Conservation (phyloP, 768 basidiomycete species). For the Phylloporus sp. region DNA sequence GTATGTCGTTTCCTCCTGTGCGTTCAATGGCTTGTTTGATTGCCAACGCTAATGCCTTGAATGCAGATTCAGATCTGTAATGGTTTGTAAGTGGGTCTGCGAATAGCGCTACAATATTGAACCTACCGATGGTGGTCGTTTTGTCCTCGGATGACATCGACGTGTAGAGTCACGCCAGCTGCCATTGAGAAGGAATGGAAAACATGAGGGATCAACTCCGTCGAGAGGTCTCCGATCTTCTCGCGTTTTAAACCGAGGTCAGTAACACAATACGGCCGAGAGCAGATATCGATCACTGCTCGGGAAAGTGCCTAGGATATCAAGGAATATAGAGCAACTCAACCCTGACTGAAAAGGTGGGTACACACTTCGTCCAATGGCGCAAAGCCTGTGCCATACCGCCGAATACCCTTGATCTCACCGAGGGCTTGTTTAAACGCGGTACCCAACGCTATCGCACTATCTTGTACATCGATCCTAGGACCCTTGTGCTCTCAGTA, state of each 20-base stretch:
- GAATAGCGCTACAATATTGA: neutral
- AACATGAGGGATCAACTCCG: constrained; percentile 98
- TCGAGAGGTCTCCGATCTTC: constrained; percentile 91
- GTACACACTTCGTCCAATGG: constrained; percentile 88
- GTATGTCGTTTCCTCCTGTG: constrained; percentile 87
- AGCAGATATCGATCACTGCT: constrained; percentile 97
- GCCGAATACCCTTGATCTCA: constrained; percentile 87
- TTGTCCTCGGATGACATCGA: constrained; percentile 90
- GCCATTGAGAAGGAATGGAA: constrained; percentile 98
- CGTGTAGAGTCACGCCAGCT: constrained; percentile 88
- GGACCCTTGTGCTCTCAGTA: constrained; percentile 13
- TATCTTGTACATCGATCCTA: constrained; percentile 60
- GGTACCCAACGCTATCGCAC: constrained; percentile 78
- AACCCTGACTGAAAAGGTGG: neutral
- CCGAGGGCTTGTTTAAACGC: constrained; percentile 96
- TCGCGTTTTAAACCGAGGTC: constrained; percentile 85
- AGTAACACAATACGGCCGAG: constrained; percentile 92
- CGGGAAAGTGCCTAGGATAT: constrained; percentile 80
- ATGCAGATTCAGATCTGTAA: constrained; percentile 88
- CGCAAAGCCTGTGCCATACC: constrained; percentile 96
- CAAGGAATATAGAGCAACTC: neutral
- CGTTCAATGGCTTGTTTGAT: constrained; percentile 91
- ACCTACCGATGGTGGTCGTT: constrained; percentile 96
- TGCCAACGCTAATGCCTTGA: constrained; percentile 95
- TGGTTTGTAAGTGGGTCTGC: neutral